Conservation (phyloP, 805 yeast species). For the Ogataea dorogensis region DNA sequence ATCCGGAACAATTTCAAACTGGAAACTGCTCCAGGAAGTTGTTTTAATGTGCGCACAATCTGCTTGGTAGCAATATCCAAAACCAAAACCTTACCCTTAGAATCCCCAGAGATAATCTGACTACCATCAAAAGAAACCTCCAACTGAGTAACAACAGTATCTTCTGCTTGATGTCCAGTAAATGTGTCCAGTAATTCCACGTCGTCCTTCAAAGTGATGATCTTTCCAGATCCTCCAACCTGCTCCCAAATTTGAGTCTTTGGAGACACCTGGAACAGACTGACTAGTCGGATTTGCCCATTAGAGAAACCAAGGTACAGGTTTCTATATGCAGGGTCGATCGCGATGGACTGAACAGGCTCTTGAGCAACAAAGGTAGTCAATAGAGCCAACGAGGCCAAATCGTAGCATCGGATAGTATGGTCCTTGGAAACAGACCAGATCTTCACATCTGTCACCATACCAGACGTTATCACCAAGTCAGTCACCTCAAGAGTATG, state of each 20-base stretch:
- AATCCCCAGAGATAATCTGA: conserved; percentile 68
- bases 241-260: conserved; percentile 45
- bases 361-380: conserved; percentile 70
- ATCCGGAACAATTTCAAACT: conserved; percentile 24
- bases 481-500: conserved; percentile 50
- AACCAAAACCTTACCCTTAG: conserved; percentile 61
- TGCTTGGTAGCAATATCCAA: conserved; percentile 73
- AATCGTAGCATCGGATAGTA: conserved; percentile 70
- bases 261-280: conserved; percentile 43
- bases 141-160: conserved; percentile 48
- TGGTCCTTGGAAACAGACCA: conserved; percentile 72
- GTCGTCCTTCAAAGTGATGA: conserved; percentile 51
- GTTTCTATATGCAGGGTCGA: conserved; percentile 79
- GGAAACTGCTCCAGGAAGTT: conserved; percentile 28
- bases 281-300: conserved; percentile 60
- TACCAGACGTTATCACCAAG: conserved; percentile 44
- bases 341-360: conserved; percentile 54
- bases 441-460: conserved; percentile 56
- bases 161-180: conserved; percentile 44
- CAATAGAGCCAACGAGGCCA: conserved; percentile 45
- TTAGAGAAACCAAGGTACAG: conserved; percentile 65
- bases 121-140: conserved; percentile 75
- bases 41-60: conserved; percentile 54
- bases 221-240: conserved; percentile 57
- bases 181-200: conserved; percentile 49